phyloP scores from a whole-genome alignment of 164 flowering plant genomes.

The Taxillus chinensis region DNA sequence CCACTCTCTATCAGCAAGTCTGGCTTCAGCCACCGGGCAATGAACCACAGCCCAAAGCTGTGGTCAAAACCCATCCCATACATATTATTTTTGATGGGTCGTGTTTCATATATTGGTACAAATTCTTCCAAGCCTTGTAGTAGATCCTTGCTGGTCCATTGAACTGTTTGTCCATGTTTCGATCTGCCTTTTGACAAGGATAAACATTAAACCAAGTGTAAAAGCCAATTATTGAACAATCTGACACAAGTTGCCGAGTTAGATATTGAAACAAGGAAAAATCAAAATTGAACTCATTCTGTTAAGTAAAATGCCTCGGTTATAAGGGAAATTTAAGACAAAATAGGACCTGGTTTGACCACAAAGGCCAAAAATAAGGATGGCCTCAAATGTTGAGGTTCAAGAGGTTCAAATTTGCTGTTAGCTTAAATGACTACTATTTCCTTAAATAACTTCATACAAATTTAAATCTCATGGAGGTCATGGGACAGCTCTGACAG shows the following conservation, averaged over 20 bases:
- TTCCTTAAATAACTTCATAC: too few species aligned
- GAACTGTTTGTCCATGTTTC: constrained; percentile 80
- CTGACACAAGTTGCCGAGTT: not conserved
- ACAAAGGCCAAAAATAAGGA: too few species aligned
- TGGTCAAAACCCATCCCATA: constrained; percentile 99
- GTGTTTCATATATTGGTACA: constrained; percentile 80
- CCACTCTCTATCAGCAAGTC: constrained; percentile 97
- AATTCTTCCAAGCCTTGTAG: constrained; percentile 91
- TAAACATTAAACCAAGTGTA: constrained; percentile 26
- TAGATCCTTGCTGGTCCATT: constrained; percentile 89
- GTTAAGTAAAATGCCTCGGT: too few species aligned
- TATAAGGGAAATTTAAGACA: too few species aligned
- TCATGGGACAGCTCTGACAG: too few species aligned
- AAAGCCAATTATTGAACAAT: not conserved
- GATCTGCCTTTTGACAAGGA: constrained; percentile 97
- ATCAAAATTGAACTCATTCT: too few species aligned
- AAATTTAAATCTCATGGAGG: too few species aligned
- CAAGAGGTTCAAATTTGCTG: too few species aligned
- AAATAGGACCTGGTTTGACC: too few species aligned
- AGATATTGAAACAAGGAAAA: too few species aligned
- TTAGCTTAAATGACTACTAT: too few species aligned
- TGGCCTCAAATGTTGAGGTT: too few species aligned
- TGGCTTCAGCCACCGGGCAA: constrained; percentile 85
- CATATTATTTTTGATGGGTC: constrained; percentile 91
- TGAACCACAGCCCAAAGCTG: constrained; percentile 99